phyloP scores from a whole-genome alignment of 2,329 filamentous ascomycete species.

The Lojkania enalia region DNA sequence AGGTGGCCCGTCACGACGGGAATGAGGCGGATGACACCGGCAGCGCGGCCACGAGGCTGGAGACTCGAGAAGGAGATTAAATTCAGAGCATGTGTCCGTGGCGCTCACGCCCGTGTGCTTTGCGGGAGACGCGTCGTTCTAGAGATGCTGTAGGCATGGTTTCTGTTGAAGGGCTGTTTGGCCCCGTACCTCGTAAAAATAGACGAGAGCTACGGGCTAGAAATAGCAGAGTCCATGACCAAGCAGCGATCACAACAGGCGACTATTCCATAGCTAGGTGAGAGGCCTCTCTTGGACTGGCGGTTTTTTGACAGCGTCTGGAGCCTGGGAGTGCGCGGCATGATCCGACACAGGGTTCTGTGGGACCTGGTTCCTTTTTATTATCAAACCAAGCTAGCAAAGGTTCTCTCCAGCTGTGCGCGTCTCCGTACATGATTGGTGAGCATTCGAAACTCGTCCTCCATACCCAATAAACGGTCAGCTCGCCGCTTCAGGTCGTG shows the following conservation, averaged over 20 bases:
- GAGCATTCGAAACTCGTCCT: conserved; percentile 21
- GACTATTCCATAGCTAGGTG: conserved; percentile 21
- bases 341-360: conserved; percentile 39
- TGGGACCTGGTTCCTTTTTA: conserved; percentile 38
- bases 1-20: conserved; percentile 13
- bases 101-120: conserved; percentile 10
- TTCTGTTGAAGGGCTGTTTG: no score
- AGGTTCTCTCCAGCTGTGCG: conserved; percentile 27
- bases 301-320: conserved; percentile 12
- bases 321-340: conserved; percentile 23
- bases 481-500: conserved; percentile 41
- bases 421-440: conserved; percentile 34
- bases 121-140: conserved; percentile 4
- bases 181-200: conserved; percentile 6
- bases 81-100: conserved; percentile 18
- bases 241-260: conserved; percentile 25
- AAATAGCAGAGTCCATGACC: conserved; percentile 25
- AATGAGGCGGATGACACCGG: conserved; percentile 35
- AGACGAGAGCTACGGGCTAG: conserved; percentile 8
- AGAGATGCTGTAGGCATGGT: not conserved
- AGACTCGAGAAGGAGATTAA: conserved; percentile 18
- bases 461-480: conserved; percentile 42
- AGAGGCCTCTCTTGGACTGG: conserved; percentile 27
- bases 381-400: conserved; percentile 31
- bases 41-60: conserved; percentile 33